phyloP scores from a whole-genome alignment of 208 protist species.

The Naegleria lovaniensis region DNA sequence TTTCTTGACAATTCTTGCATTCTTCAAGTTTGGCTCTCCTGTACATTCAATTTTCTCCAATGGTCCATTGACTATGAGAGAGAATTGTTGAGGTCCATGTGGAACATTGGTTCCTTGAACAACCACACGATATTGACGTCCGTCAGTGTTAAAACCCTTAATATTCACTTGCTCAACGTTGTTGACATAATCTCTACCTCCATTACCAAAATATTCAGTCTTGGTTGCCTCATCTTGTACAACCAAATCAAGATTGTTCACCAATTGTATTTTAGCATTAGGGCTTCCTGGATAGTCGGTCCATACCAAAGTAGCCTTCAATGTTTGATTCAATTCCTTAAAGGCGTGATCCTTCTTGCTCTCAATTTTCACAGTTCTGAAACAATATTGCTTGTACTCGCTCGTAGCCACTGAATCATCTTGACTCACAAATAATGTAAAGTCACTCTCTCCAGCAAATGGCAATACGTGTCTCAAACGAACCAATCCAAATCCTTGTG shows the following conservation, averaged over 20 bases:
- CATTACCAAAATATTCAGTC: background rate
- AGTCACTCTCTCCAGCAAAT: background rate
- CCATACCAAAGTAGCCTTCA: constrained; percentile 69
- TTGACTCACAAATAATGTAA: constrained; percentile 32
- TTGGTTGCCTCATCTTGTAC: background rate
- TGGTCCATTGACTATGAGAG: constrained; percentile 21
- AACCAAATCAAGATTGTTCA: constrained; percentile 19
- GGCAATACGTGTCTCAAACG: background rate
- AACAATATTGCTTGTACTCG: constrained; percentile 21
- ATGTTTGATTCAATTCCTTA: background rate
- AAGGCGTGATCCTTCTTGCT: background rate
- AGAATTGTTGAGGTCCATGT: constrained; percentile 14
- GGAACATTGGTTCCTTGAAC: constrained; percentile 17
- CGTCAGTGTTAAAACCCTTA: background rate
- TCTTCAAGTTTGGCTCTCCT: background rate
- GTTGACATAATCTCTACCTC: constrained; percentile 16
- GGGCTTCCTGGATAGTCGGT: constrained; percentile 57
- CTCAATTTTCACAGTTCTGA: background rate
- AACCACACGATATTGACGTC: background rate
- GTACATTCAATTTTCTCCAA: background rate
- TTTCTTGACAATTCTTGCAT: background rate
- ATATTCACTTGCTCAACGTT: constrained; percentile 19
- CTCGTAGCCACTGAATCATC: background rate
- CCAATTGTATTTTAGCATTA: background rate
- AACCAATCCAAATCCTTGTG: constrained; percentile 31